These are phyloP conservation scores for Xerocomellus amylosporus DNA, from an alignment of 768 basidiomycete genomes.

Conservation along the genomic window DNA sequence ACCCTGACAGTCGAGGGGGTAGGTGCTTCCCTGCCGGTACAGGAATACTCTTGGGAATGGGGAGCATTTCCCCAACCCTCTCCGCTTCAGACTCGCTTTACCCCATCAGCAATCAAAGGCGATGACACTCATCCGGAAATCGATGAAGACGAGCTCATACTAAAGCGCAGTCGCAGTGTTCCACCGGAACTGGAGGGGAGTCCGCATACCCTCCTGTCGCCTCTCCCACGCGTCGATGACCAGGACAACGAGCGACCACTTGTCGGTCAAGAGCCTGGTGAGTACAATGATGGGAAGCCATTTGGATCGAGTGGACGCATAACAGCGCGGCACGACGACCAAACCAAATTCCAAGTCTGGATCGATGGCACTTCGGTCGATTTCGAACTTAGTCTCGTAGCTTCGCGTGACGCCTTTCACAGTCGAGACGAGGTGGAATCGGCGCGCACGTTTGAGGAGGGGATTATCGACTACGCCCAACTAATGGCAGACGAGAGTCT, in stretches of 20 bases:
- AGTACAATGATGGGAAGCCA: constrained; percentile 1
- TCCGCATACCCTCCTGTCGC: constrained; percentile 28
- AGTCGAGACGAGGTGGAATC: constrained; percentile 52
- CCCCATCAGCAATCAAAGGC: constrained; percentile 12
- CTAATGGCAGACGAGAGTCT: constrained; percentile 67
- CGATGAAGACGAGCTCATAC: constrained; percentile 22
- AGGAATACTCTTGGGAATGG: constrained; percentile 94
- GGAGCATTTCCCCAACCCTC: constrained; percentile 84
- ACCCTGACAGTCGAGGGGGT: constrained; percentile 3
- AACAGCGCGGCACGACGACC: constrained; percentile 56
- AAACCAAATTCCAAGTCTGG: constrained; percentile 59
- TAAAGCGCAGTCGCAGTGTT: constrained; percentile 54
- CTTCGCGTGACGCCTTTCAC: constrained; percentile 30
- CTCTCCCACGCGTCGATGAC: constrained; percentile 22
- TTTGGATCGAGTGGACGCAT: constrained; percentile 58
- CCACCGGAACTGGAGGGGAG: constrained; percentile 52
- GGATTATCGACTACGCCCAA: constrained; percentile 58
- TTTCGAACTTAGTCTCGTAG: constrained; percentile 76
- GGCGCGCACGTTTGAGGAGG: constrained; percentile 52
- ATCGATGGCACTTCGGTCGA: constrained; percentile 56
- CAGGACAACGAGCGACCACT: constrained; percentile 20
- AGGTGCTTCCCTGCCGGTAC: constrained; percentile 32
- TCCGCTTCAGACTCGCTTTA: constrained; percentile 54
- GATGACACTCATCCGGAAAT: constrained; percentile 10
- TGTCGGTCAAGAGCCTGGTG: constrained; percentile 1